Evolutionary conservation across 768 basidiomycete genomes (phyloP).

Genomic region (Tulasnella sp.): DNA sequence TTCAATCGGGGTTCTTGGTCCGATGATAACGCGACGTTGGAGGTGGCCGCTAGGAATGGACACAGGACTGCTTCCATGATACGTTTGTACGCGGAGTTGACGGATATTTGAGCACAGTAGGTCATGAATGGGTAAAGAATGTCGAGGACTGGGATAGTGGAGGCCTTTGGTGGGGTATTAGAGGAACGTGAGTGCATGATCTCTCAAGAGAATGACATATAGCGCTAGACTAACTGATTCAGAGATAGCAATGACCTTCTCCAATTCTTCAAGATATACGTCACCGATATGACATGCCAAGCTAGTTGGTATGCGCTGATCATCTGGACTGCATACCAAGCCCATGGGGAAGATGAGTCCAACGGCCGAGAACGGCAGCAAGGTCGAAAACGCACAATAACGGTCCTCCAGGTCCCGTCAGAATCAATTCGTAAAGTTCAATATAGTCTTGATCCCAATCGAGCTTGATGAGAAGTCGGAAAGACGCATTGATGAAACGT

Average conservation of each 20-base stretch:
- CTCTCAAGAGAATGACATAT: constrained; percentile 23
- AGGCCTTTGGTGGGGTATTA: neutral
- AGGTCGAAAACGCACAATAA: constrained; percentile 49
- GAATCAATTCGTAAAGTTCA: constrained; percentile 55
- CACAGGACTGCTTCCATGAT: constrained; percentile 56
- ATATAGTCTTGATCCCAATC: constrained; percentile 55
- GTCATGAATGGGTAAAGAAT: constrained; percentile 60
- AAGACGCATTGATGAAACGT: constrained; percentile 75
- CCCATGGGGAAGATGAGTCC: neutral
- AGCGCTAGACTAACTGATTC: constrained; percentile 32
- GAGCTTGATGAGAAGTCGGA: constrained; percentile 60
- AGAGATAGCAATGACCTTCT: constrained; percentile 34
- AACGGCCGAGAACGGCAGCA: neutral
- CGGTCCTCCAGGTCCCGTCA: constrained; percentile 62
- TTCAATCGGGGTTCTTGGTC: constrained; percentile 33
- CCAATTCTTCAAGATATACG: constrained; percentile 81
- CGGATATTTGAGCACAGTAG: constrained; percentile 58
- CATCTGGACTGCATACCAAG: constrained; percentile 43
- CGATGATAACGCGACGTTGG: constrained; percentile 22
- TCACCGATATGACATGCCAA: constrained; percentile 81
- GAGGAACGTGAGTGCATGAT: constrained; percentile 14
- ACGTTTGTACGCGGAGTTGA: constrained; percentile 58
- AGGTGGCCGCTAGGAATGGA: constrained; percentile 54
- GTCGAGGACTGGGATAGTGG: constrained; percentile 40
- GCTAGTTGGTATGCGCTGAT: constrained; percentile 63